Conservation (phyloP, 352 stramenopile species). For the Pseudoperonospora humuli region DNA sequence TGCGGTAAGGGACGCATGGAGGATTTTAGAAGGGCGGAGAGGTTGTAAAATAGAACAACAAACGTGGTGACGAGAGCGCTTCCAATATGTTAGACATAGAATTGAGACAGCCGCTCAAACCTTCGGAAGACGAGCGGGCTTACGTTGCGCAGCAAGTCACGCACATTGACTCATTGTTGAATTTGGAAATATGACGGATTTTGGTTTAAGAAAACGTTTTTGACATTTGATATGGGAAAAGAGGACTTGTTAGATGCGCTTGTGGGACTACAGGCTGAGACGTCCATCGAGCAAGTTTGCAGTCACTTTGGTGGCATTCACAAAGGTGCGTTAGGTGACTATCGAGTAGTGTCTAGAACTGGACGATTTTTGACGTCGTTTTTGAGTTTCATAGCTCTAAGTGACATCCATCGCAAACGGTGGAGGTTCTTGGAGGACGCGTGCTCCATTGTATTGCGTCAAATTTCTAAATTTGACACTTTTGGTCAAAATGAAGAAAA, state of each 20-base stretch:
- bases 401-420: slow-evolving; percentile 48
- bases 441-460: slow-evolving; percentile 39
- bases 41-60: too few species aligned
- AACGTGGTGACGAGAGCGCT: too few species aligned
- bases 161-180: too few species aligned
- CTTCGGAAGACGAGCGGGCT: too few species aligned
- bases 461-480: slow-evolving; percentile 7
- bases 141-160: too few species aligned
- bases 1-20: too few species aligned
- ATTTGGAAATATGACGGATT: too few species aligned
- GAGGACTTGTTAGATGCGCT: slow-evolving; percentile 43
- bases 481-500: slow-evolving; percentile 3
- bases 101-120: too few species aligned
- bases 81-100: too few species aligned
- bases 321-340: slow-evolving; percentile 14
- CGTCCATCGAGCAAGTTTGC: slow-evolving; percentile 13
- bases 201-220: too few species aligned
- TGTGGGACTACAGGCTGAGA: slow-evolving; percentile 18
- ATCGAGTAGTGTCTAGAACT: slow-evolving; percentile 2
- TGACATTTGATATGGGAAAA: slow-evolving; percentile 28
- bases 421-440: slow-evolving; percentile 65
- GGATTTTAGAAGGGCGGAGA: too few species aligned
- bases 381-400: slow-evolving; percentile 27
- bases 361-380: neutral
- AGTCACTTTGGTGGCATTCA: slow-evolving; percentile 16